Evolutionary conservation across 2,329 filamentous ascomycete genomes (phyloP).

Genomic region (Colletotrichum lupini): DNA sequence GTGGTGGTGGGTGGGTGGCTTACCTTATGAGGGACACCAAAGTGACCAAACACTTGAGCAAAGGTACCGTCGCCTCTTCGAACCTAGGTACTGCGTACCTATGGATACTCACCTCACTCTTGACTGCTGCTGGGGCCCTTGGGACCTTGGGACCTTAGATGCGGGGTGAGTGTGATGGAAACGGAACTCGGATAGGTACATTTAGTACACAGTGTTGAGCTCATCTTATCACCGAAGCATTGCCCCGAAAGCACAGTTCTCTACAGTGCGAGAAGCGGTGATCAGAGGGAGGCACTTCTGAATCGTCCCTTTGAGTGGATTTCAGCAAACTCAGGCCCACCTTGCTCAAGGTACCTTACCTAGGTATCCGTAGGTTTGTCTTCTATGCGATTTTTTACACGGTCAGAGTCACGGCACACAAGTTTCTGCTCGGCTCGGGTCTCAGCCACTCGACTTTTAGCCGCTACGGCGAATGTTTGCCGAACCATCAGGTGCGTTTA

Average conservation of each 20-base stretch:
- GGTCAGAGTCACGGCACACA: not conserved
- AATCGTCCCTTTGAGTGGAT: not conserved
- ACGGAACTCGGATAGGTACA: not conserved
- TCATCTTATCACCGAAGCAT: no score
- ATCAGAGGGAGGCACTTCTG: no score
- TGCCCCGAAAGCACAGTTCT: no score
- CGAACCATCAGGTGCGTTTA: not conserved
- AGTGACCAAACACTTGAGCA: no score
- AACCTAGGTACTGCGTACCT: no score
- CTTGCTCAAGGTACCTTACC: no score
- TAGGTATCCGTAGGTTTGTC: no score
- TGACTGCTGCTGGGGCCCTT: not conserved
- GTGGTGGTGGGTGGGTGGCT: not conserved
- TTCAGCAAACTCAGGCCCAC: not conserved
- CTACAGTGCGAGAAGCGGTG: no score
- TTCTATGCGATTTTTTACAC: not conserved
- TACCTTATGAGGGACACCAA: not conserved
- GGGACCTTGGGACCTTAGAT: not conserved
- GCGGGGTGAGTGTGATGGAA: not conserved
- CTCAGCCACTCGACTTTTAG: slow-evolving; percentile 1
- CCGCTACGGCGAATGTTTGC: not conserved
- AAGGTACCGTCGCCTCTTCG: no score
- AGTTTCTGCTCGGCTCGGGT: not conserved
- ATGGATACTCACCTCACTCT: not conserved
- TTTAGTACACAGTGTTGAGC: not conserved